Base-by-base conservation (phyloP, 1,284 basidiomycete species). In the Pascua sp. region DNA sequence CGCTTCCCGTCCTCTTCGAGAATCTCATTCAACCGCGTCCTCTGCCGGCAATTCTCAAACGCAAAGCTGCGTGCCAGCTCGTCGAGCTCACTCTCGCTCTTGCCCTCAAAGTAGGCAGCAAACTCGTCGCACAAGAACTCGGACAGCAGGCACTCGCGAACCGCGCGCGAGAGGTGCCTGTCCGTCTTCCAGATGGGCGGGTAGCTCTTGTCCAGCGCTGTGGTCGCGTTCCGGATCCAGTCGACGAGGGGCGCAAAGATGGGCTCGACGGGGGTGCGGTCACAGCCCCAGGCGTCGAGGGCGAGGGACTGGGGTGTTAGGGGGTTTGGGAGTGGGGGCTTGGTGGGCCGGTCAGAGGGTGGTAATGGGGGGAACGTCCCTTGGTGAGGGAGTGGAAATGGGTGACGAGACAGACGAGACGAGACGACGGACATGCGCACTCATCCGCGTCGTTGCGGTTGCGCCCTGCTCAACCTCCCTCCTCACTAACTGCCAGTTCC, bases 81-180 rank as follows among this genome's bases (percentile, higher is more conserved):
- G 57, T 86, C 85, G 51, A 87, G 71, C 72, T 86, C 82, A n/a
- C 72, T 76, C 64, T 80, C 73, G 44, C 67, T 78, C 76, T 85
- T 80, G 4, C 81, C 85, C 16, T 75, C 72, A 70, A 88, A 86
- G 63, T 83, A 80, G 54, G 83, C 82, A 0, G 86, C 86, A 81
- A 83, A 88, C 66, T 87, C 85, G 57, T 78, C 76, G 39, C 84
- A 81, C 64, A 88, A 73, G 66, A 83, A 85, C 70, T 88, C 73
- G 4, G 81, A 81, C 5, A 88, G 75, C 32, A 88, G 76, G 47
- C 85, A 85, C 65, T 83, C 83, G 49, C 85, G 79, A n/a, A 83
- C 76, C 43, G 86, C 72, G 41, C 84, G 80, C 2, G 79, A 81
- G 37, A 85, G 77, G 42, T 70, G 66, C 7, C 53, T 51, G 10